Evolutionary conservation across 441 rosid species (phyloP).

Genomic region (Manihot esculenta): DNA sequence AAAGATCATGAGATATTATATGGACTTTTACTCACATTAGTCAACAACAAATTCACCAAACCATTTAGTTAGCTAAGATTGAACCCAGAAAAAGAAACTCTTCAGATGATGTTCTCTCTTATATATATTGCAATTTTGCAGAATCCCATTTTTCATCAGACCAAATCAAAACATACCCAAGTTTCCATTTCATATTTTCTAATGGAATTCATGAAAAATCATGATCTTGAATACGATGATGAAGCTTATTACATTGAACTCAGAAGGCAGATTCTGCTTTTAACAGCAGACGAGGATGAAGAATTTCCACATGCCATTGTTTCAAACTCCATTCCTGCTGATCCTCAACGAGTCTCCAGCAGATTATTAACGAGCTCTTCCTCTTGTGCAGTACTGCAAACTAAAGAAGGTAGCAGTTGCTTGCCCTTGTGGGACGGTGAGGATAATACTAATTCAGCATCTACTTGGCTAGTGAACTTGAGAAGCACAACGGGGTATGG

Average conservation of each 20-base stretch:
- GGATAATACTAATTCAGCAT: slow-evolving; percentile 20
- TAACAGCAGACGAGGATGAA: slow-evolving; percentile 51
- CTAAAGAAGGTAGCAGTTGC: slow-evolving; percentile 24
- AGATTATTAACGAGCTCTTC: background rate
- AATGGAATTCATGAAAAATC: slow-evolving; percentile 19
- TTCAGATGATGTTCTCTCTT: no score
- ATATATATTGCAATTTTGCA: no score
- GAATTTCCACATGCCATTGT: background rate
- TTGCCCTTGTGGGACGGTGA: slow-evolving; percentile 32
- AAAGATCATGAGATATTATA: no score
- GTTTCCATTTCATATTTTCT: background rate
- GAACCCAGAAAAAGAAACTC: no score
- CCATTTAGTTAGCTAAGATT: no score
- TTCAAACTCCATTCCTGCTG: background rate
- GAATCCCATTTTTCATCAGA: background rate
- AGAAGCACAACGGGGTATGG: slow-evolving; percentile 49
- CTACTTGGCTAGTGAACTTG: slow-evolving; percentile 39
- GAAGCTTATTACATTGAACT: slow-evolving; percentile 39
- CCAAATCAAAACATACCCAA: background rate
- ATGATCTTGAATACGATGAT: slow-evolving; percentile 9
- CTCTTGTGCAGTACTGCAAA: slow-evolving; percentile 16
- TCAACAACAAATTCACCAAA: no score
- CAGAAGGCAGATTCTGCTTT: slow-evolving; percentile 44
- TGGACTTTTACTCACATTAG: no score
- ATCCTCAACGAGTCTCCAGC: background rate